Percentiles rank a stretch among this genome's conserved stretches.
Evolutionary conservation across 129 eudicot genomes (phyloP).

Genomic region (Pittosporum tobira): DNA sequence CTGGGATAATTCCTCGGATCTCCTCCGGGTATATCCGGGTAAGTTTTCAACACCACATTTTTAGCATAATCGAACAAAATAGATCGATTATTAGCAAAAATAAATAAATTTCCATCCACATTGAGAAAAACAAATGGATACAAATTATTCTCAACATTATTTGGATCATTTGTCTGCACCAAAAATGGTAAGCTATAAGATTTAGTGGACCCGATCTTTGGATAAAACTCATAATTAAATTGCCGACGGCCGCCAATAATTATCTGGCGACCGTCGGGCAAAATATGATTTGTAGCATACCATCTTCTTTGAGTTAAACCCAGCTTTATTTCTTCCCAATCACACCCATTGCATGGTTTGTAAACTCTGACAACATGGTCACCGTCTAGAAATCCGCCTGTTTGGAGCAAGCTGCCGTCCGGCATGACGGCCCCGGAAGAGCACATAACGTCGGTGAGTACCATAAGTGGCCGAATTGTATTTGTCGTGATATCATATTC

Average conservation of each 20-base stretch:
- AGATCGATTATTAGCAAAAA: conserved; percentile 58
- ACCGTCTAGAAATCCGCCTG: conserved; percentile 67
- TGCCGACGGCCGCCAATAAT: conserved; percentile 60
- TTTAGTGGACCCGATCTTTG: conserved; percentile 21
- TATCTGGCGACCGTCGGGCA: no score
- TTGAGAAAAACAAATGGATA: conserved; percentile 63
- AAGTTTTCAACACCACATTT: conserved; percentile 35
- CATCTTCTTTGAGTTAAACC: conserved; percentile 35
- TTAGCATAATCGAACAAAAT: conserved; percentile 42
- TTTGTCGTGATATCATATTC: conserved; percentile 48
- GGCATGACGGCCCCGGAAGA: conserved; percentile 51
- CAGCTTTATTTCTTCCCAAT: conserved; percentile 24
- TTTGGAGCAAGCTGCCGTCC: conserved; percentile 44
- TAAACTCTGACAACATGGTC: conserved; percentile 32
- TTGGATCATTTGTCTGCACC: conserved; percentile 29
- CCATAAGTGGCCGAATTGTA: conserved; percentile 47
- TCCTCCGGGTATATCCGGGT: conserved; percentile 58
- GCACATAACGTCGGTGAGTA: conserved; percentile 67
- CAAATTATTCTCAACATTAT: conserved; percentile 50
- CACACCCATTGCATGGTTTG: conserved; percentile 30
- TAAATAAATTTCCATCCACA: no score
- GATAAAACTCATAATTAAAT: conserved; percentile 59
- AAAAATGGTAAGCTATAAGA: conserved; percentile 35
- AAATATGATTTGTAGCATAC: conserved; percentile 70
- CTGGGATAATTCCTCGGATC: conserved; percentile 82